Conservation (phyloP, 768 basidiomycete genomes). For the Calvatia gigantea region DNA sequence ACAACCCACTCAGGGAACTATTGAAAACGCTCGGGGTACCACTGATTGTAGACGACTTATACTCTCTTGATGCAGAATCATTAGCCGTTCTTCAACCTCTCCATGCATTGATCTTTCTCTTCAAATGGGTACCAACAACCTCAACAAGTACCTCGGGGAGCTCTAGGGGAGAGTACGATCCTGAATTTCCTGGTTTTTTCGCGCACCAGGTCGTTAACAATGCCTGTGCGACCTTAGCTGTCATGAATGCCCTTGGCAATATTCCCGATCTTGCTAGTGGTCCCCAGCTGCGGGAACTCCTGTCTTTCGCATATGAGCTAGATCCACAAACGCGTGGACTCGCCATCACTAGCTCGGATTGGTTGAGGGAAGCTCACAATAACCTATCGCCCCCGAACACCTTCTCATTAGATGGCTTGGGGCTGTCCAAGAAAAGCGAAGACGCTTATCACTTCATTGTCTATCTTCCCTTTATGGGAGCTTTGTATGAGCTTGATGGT, state of each 20-base stretch:
- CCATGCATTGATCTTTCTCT: conserved; percentile 90
- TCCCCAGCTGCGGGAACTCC: conserved; percentile 65
- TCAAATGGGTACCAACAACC: conserved; percentile 85
- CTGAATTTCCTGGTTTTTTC: conserved; percentile 83
- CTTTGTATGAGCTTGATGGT: conserved; percentile 92
- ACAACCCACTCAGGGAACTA: conserved; percentile 54
- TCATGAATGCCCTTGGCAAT: conserved; percentile 87
- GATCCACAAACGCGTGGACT: conserved; percentile 83
- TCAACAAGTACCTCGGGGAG: conserved; percentile 30
- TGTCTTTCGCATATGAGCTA: conserved; percentile 80
- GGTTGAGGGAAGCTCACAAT: conserved; percentile 86
- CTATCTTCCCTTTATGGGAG: conserved; percentile 81
- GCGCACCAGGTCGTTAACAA: conserved; percentile 95
- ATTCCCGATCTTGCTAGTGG: conserved; percentile 64
- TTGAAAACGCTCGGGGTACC: conserved; percentile 77
- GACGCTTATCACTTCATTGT: conserved; percentile 98
- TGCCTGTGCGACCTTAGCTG: conserved; percentile 94
- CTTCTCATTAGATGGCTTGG: conserved; percentile 83
- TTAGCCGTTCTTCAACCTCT: conserved; percentile 76
- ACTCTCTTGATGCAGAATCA: conserved; percentile 75
- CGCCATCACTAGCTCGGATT: conserved; percentile 76
- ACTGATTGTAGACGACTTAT: conserved; percentile 87
- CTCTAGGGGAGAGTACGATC: conserved; percentile 61
- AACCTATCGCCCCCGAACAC: conserved; percentile 87
- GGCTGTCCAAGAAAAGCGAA: conserved; percentile 56